Percentiles rank a stretch among this genome's conserved stretches.
Evolutionary conservation across 495 filamentous ascomycete species (phyloP).

Genomic region (Neurospora tetraspora): DNA sequence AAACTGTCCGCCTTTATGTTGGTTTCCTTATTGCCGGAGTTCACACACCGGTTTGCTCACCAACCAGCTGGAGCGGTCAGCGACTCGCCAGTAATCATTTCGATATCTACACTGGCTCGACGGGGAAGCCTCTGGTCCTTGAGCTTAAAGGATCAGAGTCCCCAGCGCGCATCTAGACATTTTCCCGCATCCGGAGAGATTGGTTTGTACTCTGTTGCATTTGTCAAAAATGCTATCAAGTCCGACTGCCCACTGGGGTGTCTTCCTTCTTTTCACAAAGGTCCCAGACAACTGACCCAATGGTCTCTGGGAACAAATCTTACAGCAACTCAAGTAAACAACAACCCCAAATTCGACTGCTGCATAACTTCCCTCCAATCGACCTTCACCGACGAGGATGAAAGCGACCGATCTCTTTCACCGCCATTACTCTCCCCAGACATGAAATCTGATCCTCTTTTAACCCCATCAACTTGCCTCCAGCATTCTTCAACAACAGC

Average conservation of each 20-base stretch:
- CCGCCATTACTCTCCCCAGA: neutral
- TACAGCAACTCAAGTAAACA: neutral
- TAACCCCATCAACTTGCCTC: neutral
- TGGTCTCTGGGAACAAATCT: neutral
- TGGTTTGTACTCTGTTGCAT: neutral
- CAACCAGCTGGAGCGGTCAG: neutral
- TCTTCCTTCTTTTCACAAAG: neutral
- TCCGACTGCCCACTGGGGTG: neutral
- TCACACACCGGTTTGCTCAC: neutral
- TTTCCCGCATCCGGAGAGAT: neutral
- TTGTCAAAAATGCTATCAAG: neutral
- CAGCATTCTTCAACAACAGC: slow-evolving; percentile 1
- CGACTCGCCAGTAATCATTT: neutral
- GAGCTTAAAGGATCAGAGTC: neutral
- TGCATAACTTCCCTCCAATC: slow-evolving; percentile 2
- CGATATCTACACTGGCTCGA: neutral
- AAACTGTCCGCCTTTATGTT: neutral
- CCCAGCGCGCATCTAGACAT: neutral
- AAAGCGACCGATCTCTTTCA: neutral
- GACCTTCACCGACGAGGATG: neutral
- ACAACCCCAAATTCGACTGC: neutral
- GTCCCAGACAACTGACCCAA: neutral
- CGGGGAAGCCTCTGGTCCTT: neutral
- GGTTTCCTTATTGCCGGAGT: neutral
- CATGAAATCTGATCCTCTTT: neutral